Evolutionary conservation across 2,329 filamentous ascomycete genomes (phyloP).

Genomic region (Penicillium fuscoglaucum): DNA sequence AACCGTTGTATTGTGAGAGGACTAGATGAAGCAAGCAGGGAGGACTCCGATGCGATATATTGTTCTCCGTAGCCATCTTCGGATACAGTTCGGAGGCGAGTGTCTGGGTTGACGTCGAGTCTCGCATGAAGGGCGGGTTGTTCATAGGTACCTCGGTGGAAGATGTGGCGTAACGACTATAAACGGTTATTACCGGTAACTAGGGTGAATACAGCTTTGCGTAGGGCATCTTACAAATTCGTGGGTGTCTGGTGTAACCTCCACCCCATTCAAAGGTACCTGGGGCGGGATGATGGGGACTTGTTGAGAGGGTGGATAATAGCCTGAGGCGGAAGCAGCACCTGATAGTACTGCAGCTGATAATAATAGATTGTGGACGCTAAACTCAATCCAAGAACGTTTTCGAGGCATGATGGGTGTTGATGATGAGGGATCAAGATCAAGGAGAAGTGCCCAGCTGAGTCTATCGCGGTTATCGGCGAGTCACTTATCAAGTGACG

Average conservation of each 20-base stretch:
- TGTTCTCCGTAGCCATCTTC: conserved; percentile 43
- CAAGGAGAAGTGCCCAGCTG: conserved; percentile 11
- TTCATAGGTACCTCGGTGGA: conserved; percentile 81
- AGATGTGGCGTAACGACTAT: conserved; percentile 74
- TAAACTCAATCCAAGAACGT: conserved; percentile 14
- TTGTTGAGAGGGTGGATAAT: conserved; percentile 21
- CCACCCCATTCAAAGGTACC: conserved; percentile 29
- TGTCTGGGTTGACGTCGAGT: conserved; percentile 66
- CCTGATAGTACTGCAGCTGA: conserved; percentile 25
- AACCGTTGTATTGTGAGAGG: conserved; percentile 75
- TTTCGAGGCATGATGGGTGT: conserved; percentile 26
- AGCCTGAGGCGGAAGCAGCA: conserved; percentile 24
- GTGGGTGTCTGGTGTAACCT: conserved; percentile 27
- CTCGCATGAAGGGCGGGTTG: conserved; percentile 76
- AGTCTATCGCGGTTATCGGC: conserved; percentile 13
- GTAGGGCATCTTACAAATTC: conserved; percentile 38
- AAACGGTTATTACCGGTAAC: conserved; percentile 5
- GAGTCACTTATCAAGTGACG: conserved; percentile 25
- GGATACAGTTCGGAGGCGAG: conserved; percentile 51
- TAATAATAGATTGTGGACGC: conserved; percentile 23
- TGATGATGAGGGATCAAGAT: conserved; percentile 4
- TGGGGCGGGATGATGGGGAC: conserved; percentile 37
- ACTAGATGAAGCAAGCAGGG: conserved; percentile 63
- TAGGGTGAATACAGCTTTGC: not conserved
- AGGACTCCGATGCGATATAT: conserved; percentile 50